A percentile compares a stretch with the other conserved stretches of the same genome.
These are phyloP conservation scores for Apiotrichum sp. DNA, from an alignment of 1,284 basidiomycete species.

Conservation along the genomic window DNA sequence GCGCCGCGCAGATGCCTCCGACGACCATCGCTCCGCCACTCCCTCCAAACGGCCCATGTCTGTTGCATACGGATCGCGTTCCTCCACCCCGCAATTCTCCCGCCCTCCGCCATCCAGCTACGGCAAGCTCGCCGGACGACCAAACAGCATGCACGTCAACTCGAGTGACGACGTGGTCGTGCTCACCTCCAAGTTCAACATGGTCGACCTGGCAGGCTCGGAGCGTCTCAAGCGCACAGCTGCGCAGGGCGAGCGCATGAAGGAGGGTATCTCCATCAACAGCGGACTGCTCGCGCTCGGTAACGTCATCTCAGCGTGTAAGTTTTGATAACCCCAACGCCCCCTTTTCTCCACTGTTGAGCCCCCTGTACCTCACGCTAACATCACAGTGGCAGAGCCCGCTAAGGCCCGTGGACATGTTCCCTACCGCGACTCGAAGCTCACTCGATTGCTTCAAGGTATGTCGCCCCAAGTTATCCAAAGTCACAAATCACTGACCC, in stretches of 20 bases:
- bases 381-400: slow-evolving; percentile 73
- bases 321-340: slow-evolving; percentile 1
- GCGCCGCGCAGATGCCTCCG: slow-evolving; percentile 24
- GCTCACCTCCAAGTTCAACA: slow-evolving; percentile 93
- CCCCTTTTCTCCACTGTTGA: not conserved
- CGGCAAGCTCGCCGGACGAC: slow-evolving; percentile 51
- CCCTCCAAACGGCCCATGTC: slow-evolving; percentile 22
- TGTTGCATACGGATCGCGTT: slow-evolving; percentile 12
- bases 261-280: slow-evolving; percentile 96
- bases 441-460: slow-evolving; percentile 77
- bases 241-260: slow-evolving; percentile 87
- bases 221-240: slow-evolving; percentile 93
- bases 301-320: slow-evolving; percentile 86
- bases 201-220: slow-evolving; percentile 94
- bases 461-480: not conserved
- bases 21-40: slow-evolving; percentile 5
- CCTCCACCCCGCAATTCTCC: slow-evolving; percentile 15
- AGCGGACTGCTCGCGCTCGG: slow-evolving; percentile 92
- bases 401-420: slow-evolving; percentile 61
- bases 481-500: not conserved
- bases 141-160: slow-evolving; percentile 55
- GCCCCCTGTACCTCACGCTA: slow-evolving; percentile 1
- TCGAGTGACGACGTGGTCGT: slow-evolving; percentile 70
- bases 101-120: slow-evolving; percentile 16
- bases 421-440: slow-evolving; percentile 95